Percentiles rank a stretch among this genome's conserved stretches.
Evolutionary conservation across 202 grass and related monocot species (phyloP).

Genomic region (Alloteropsis angusta): DNA sequence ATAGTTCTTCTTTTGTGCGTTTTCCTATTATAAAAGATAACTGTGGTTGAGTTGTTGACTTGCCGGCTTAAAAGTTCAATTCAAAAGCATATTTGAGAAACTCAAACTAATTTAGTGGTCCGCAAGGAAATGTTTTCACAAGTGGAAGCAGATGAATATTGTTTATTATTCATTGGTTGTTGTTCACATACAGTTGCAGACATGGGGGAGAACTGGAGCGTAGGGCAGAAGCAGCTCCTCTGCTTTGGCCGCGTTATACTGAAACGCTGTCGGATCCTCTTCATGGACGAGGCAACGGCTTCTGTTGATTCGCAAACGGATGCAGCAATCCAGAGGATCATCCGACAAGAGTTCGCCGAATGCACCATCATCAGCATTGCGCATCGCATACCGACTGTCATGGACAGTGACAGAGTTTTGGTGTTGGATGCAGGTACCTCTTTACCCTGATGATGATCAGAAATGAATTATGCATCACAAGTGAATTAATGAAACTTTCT

Average conservation of each 20-base stretch:
- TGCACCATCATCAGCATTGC: slow-evolving; percentile 64
- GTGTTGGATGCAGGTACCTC: slow-evolving; percentile 43
- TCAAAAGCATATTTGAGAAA: neutral
- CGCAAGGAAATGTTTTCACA: neutral
- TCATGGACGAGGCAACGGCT: slow-evolving; percentile 73
- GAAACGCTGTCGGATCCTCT: slow-evolving; percentile 42
- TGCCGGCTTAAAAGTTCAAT: neutral
- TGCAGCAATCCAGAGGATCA: slow-evolving; percentile 47
- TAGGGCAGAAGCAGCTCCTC: slow-evolving; percentile 68
- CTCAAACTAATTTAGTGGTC: neutral
- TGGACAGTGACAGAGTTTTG: slow-evolving; percentile 52
- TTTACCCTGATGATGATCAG: neutral
- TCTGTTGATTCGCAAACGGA: slow-evolving; percentile 60
- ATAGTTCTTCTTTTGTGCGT: neutral
- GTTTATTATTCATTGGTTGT: neutral
- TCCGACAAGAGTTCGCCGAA: slow-evolving; percentile 34
- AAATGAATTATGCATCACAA: neutral
- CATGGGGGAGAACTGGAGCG: slow-evolving; percentile 70
- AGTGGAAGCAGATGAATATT: neutral
- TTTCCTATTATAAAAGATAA: neutral
- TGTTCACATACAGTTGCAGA: slow-evolving; percentile 43
- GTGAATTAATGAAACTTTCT: too few species aligned
- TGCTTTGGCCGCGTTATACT: slow-evolving; percentile 53
- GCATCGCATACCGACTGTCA: slow-evolving; percentile 52
- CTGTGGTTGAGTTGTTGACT: neutral